These are phyloP conservation scores for Candida palmyrensis DNA, from an alignment of 805 yeast genomes.

Conservation along the genomic window DNA sequence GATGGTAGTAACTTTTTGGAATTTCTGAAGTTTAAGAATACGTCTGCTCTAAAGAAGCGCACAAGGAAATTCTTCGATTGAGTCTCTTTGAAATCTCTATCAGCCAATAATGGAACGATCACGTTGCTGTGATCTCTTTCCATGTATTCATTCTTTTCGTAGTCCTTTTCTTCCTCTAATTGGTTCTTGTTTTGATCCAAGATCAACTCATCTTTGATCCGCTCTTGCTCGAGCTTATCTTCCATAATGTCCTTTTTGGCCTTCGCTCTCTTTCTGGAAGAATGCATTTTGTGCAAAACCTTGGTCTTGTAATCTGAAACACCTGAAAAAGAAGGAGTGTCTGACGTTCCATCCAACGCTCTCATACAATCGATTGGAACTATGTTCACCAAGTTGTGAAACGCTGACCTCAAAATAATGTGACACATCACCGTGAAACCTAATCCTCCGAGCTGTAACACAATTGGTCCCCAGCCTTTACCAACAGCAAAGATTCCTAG, in stretches of 20 bases:
- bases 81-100: constrained; percentile 46
- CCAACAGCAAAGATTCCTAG: constrained; percentile 85
- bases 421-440: constrained; percentile 68
- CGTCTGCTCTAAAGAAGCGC: constrained; percentile 55
- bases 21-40: constrained; percentile 43
- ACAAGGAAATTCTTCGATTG: constrained; percentile 39
- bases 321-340: constrained; percentile 52
- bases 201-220: constrained; percentile 16
- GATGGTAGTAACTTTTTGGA: constrained; percentile 32
- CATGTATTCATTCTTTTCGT: background rate
- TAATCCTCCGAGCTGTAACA: constrained; percentile 62
- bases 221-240: constrained; percentile 14
- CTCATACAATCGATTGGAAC: constrained; percentile 72
- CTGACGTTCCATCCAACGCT: constrained; percentile 65
- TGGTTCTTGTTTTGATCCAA: too few species aligned
- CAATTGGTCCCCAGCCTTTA: constrained; percentile 93
- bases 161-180: constrained; percentile 1
- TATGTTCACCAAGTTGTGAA: constrained; percentile 51
- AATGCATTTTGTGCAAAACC: constrained; percentile 19
- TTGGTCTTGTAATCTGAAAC: constrained; percentile 28
- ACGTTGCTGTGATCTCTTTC: background rate
- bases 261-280: constrained; percentile 4
- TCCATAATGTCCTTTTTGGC: constrained; percentile 8
- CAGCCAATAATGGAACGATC: constrained; percentile 62
- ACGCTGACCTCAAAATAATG: constrained; percentile 56